A percentile compares a stretch with the other conserved stretches of the same genome.
These are phyloP conservation scores for Veloporphyrellus conicus DNA, from an alignment of 1,284 basidiomycete species.

Conservation along the genomic window DNA sequence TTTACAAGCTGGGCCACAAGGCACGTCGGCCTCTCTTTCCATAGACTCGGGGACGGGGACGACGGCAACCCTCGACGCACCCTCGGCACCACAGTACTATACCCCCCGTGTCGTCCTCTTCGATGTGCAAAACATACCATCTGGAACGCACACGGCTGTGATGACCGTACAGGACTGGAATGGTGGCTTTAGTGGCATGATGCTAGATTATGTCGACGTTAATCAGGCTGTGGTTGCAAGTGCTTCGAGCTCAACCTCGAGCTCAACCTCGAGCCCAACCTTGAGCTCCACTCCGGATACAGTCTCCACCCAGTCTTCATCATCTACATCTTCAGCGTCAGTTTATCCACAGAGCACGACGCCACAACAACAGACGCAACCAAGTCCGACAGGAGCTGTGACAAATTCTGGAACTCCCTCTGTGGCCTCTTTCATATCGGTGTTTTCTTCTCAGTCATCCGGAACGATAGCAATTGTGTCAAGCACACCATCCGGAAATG, in stretches of 20 bases:
- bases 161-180: slow-evolving; percentile 30
- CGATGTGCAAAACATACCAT: slow-evolving; percentile 19
- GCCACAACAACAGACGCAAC: too few relatives aligned
- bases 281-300: slow-evolving; percentile 2
- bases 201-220: slow-evolving; percentile 27
- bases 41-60: slow-evolving; percentile 22
- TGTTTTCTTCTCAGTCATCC: slow-evolving; percentile 3
- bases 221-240: slow-evolving; percentile 18
- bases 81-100: slow-evolving; percentile 25
- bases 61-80: slow-evolving; percentile 21
- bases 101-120: slow-evolving; percentile 20
- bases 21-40: slow-evolving; percentile 27
- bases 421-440: slow-evolving; percentile 6
- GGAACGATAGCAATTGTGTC: slow-evolving; percentile 10
- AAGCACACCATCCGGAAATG: slow-evolving; percentile 8
- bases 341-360: not conserved
- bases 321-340: slow-evolving; percentile 1
- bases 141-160: slow-evolving; percentile 21
- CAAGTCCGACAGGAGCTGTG: too few relatives aligned
- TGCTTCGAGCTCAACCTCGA: slow-evolving; percentile 3
- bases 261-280: not conserved
- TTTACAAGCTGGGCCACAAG: slow-evolving; percentile 25
- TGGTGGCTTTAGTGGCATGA: slow-evolving; percentile 27
- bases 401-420: not conserved
- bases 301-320: slow-evolving; percentile 4